Evolutionary conservation across 768 basidiomycete species (phyloP), one percentile per base, ranked within the genome.

Genomic region (Glaciozyma antarctica): DNA sequence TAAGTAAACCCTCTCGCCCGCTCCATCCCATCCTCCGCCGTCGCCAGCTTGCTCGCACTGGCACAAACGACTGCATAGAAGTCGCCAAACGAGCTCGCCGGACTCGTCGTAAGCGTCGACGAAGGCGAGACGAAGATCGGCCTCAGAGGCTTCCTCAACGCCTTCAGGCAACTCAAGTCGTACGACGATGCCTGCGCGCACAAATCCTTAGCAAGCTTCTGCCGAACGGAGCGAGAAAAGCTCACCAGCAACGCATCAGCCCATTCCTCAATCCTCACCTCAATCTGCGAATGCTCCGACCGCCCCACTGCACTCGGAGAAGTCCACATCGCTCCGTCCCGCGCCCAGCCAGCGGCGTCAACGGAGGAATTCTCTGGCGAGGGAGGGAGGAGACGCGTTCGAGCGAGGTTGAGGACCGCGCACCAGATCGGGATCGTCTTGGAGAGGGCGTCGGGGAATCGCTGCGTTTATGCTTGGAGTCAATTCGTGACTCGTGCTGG

Each of bases 371-470:
- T 70, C 2, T 54, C 61, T 5, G 47, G 21, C 0, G 24, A 8
- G 22, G 65, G 65, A 54, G 61, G 49, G 7, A 70, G 47, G 13
- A 70, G 63, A 19, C 28, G 44, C 12, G 26, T 8, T 5, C 69
- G 69, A 2, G 65, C 69, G 67, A 86, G 58, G 73, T 94, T 97
- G 67, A 94, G 79, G 7, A 91, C 88, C 13, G 88, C 80, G 75
- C 93, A 94, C 94, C 94, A 98, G 58, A 93, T 87, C 0, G 93
- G 93, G 1, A 97, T 81, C 0, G 92, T 94, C 74, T 94, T 98
- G 2, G 88, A 88, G 2, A 97, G 80, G 0, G 93, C 90, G 69
- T 98, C 94, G 1, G 94, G 94, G 56, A 94, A 86, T 19, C 90
- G 84, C 78, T 77, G 63, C 2, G 38, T 24, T 16, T n/a, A 41